A percentile compares a stretch with the other conserved stretches of the same genome.
phyloP scores from a whole-genome alignment of 2,329 filamentous ascomycete genomes.

The Parastagonospora avenae region DNA sequence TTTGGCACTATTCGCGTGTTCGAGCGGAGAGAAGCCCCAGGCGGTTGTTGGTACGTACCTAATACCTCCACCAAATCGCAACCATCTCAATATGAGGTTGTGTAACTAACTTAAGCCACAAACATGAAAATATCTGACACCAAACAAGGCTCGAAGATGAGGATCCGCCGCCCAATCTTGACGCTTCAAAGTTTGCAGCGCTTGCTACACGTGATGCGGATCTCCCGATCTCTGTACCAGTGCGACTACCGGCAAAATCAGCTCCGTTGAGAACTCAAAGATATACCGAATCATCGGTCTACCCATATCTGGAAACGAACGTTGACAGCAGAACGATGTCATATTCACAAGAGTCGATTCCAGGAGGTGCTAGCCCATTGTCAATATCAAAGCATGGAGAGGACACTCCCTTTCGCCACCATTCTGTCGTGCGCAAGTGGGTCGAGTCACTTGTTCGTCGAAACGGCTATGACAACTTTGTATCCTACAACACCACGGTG shows the following conservation, averaged over 20 bases:
- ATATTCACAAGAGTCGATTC: slow-evolving; percentile 63
- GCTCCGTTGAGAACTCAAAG: slow-evolving; percentile 18
- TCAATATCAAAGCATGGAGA: slow-evolving; percentile 57
- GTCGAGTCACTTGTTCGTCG: slow-evolving; percentile 59
- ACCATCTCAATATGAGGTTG: no score
- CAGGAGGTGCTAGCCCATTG: slow-evolving; percentile 50
- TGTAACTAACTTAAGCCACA: no score
- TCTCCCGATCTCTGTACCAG: slow-evolving; percentile 17
- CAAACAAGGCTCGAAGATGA: slow-evolving; percentile 27
- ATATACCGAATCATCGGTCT: slow-evolving; percentile 50
- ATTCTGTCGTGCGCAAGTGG: slow-evolving; percentile 62
- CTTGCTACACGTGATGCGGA: slow-evolving; percentile 29
- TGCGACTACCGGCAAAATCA: slow-evolving; percentile 23
- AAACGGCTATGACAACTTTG: slow-evolving; percentile 58
- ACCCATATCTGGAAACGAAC: slow-evolving; percentile 69
- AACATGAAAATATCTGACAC: slow-evolving; percentile 1
- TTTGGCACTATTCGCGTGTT: slow-evolving; percentile 67
- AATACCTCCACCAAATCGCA: no score
- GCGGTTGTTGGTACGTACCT: slow-evolving; percentile 64
- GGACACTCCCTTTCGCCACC: slow-evolving; percentile 67
- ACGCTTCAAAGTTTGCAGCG: slow-evolving; percentile 20
- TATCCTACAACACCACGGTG: slow-evolving; percentile 65
- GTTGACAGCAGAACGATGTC: slow-evolving; percentile 65
- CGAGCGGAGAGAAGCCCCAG: slow-evolving; percentile 63
- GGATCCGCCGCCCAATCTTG: slow-evolving; percentile 23